Evolutionary conservation across 2,329 filamentous ascomycete species (phyloP).

Genomic region (Aspergillus pseudoviridinutans): DNA sequence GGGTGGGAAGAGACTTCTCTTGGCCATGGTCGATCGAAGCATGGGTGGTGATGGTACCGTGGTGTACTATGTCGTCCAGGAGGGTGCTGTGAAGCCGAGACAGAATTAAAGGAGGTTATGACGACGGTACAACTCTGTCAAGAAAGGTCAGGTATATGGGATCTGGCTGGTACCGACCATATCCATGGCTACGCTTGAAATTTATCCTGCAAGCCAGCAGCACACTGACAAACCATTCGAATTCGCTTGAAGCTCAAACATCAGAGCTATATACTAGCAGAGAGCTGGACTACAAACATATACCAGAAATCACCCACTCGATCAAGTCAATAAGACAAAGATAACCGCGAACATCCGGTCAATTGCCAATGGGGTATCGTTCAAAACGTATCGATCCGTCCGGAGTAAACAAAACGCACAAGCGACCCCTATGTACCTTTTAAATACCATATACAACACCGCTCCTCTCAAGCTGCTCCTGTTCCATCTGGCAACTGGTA

Average conservation of each 20-base stretch:
- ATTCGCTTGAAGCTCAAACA: background rate
- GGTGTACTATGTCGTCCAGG: conserved; percentile 63
- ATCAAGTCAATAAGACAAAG: conserved; percentile 7
- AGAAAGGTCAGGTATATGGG: background rate
- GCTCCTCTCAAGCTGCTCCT: conserved; percentile 25
- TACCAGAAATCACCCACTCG: background rate
- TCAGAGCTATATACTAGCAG: conserved; percentile 8
- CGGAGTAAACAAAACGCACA: conserved; percentile 8
- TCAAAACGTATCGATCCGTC: conserved; percentile 10
- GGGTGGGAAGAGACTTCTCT: conserved; percentile 52
- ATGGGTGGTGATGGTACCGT: conserved; percentile 57
- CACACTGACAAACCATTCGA: background rate
- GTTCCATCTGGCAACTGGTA: conserved; percentile 53
- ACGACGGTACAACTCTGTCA: background rate
- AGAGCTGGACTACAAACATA: background rate
- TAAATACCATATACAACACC: conserved; percentile 18
- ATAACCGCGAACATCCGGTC: conserved; percentile 5
- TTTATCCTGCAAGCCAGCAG: background rate
- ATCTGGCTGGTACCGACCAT: background rate
- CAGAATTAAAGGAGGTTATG: conserved; percentile 48
- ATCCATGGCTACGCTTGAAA: background rate
- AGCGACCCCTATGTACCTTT: background rate
- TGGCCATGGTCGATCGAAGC: conserved; percentile 53
- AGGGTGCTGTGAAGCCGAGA: conserved; percentile 61
- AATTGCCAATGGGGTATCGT: conserved; percentile 28